A percentile compares a stretch with the other conserved stretches of the same genome.
phyloP scores from a whole-genome alignment of 73 alveolate genomes.

The Paramecium octaurelia region DNA sequence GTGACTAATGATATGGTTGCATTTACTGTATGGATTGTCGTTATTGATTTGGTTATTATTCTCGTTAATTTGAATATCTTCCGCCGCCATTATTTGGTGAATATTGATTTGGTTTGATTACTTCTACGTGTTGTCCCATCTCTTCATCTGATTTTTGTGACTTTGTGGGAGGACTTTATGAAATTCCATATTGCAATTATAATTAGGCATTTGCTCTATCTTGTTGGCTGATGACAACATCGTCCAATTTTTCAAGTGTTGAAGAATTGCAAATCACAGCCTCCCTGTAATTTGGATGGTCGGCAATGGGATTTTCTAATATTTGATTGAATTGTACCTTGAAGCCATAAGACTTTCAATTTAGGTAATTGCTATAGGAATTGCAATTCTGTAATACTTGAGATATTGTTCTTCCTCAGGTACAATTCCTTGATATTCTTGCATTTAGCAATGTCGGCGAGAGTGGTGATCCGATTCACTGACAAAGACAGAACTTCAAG shows the following conservation, averaged over 20 bases:
- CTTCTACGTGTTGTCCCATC: neutral
- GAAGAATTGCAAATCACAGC: constrained; percentile 79
- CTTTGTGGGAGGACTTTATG: neutral
- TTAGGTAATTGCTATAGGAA: constrained; percentile 69
- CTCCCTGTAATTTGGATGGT: constrained; percentile 78
- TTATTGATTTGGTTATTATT: neutral
- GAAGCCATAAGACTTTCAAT: constrained; percentile 90
- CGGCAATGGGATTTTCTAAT: constrained; percentile 86
- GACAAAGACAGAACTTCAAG: constrained; percentile 85
- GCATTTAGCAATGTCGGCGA: constrained; percentile 73
- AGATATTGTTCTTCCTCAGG: constrained; percentile 85
- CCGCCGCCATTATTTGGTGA: neutral
- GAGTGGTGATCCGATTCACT: constrained; percentile 80
- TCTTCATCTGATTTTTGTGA: neutral
- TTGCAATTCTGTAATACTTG: constrained; percentile 78
- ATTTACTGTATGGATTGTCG: neutral
- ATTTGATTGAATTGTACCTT: constrained; percentile 25
- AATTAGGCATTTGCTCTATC: constrained; percentile 67
- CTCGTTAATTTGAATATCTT: neutral
- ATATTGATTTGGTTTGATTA: neutral
- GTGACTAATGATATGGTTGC: neutral
- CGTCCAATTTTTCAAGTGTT: constrained; percentile 81
- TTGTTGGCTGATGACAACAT: constrained; percentile 69
- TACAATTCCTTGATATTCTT: constrained; percentile 84
- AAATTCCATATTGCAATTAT: neutral